phyloP scores from a whole-genome alignment of 768 basidiomycete species.

The Kwoniella shandongensis region DNA sequence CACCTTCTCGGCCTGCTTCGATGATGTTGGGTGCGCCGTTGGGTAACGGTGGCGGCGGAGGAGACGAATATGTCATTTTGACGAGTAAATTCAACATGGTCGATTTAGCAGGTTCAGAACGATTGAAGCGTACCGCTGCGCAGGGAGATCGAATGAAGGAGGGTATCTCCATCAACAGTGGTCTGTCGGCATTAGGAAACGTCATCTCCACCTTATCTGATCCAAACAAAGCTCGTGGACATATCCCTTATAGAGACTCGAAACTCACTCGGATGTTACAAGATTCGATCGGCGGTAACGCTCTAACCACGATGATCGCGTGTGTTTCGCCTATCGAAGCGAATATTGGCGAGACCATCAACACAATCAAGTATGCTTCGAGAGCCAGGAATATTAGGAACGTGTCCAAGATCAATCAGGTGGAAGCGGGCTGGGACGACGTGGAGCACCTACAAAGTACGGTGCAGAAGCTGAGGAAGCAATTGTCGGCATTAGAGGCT shows the following conservation, averaged over 20 bases:
- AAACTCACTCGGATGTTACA: constrained; percentile 94
- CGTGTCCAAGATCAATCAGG: constrained; percentile 82
- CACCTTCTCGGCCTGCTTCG: constrained; percentile 62
- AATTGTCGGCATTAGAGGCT: constrained; percentile 76
- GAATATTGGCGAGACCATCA: constrained; percentile 87
- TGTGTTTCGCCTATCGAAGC: constrained; percentile 95
- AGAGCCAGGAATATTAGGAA: constrained; percentile 98
- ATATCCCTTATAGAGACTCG: constrained; percentile 96
- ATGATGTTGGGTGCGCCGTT: constrained; percentile 57
- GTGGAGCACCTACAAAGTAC: constrained; percentile 91
- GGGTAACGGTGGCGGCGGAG: not conserved
- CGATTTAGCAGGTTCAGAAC: constrained; percentile 93
- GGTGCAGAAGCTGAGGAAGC: constrained; percentile 78
- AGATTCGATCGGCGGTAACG: constrained; percentile 79
- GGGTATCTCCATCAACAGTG: constrained; percentile 98
- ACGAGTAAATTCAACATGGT: constrained; percentile 98
- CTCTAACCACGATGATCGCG: constrained; percentile 97
- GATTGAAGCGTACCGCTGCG: constrained; percentile 93
- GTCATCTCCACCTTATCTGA: constrained; percentile 77
- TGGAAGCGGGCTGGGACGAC: constrained; percentile 98
- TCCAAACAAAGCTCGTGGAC: constrained; percentile 80
- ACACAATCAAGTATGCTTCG: constrained; percentile 84
- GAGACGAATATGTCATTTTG: constrained; percentile 83
- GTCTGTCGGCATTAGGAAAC: constrained; percentile 91
- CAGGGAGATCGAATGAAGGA: constrained; percentile 96